phyloP scores from a whole-genome alignment of 129 eudicot species.

The Apium graveolens region DNA sequence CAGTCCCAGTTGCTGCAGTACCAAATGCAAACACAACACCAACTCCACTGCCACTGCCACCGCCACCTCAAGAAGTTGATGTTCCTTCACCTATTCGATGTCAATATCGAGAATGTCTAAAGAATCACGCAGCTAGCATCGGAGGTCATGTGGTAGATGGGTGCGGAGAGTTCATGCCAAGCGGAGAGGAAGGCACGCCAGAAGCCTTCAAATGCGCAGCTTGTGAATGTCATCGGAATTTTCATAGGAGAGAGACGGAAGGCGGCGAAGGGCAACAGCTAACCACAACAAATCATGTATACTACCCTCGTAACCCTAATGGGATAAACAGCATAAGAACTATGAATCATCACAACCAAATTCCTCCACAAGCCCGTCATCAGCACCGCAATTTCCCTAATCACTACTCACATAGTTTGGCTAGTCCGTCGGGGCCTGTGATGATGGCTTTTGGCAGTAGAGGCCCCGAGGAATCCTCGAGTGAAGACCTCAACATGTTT shows the following conservation, averaged over 20 bases:
- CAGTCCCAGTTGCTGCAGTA: conserved; percentile 5
- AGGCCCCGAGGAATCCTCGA: conserved; percentile 59
- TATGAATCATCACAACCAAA: background rate
- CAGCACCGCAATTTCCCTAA: conserved; percentile 26
- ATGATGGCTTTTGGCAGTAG: conserved; percentile 64
- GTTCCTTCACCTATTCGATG: conserved; percentile 11
- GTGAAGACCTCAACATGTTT: conserved; percentile 65
- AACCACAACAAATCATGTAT: conserved; percentile 23
- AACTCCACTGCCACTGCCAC: too few relatives aligned
- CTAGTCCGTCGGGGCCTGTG: conserved; percentile 23
- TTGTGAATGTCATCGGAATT: conserved; percentile 79
- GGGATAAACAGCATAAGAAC: background rate
- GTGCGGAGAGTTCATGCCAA: conserved; percentile 82
- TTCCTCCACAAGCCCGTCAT: conserved; percentile 12
- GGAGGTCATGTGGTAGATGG: conserved; percentile 67
- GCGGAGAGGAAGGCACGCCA: conserved; percentile 54
- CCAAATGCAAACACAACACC: conserved; percentile 21
- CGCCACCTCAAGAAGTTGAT: conserved; percentile 13
- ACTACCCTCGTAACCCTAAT: conserved; percentile 7
- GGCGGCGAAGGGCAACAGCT: conserved; percentile 32
- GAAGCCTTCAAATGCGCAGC: conserved; percentile 68
- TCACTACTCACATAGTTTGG: conserved; percentile 18
- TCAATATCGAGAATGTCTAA: conserved; percentile 55
- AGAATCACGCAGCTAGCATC: conserved; percentile 66
- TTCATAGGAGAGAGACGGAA: conserved; percentile 54